phyloP scores from a whole-genome alignment of 352 stramenopile species.

The Globisporangium cylindrosporum region DNA sequence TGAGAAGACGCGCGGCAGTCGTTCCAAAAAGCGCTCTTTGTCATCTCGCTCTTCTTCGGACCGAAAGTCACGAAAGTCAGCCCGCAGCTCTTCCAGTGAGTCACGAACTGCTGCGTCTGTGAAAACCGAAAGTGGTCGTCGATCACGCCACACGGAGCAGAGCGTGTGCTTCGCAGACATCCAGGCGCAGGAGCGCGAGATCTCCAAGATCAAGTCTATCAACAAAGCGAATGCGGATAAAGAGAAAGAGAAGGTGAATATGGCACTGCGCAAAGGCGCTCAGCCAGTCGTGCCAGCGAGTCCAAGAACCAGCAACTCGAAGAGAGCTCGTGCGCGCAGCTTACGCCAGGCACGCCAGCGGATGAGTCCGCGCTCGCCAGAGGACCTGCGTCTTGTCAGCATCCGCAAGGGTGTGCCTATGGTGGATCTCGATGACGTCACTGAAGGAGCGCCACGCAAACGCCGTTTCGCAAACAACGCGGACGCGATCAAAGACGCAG shows the following conservation, averaged over 20 bases:
- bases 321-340: conserved; percentile 49
- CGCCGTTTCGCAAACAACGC: conserved; percentile 28
- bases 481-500: conserved; percentile 40
- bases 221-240: conserved; percentile 23
- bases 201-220: conserved; percentile 37
- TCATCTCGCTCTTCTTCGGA: background rate
- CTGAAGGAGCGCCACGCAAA: conserved; percentile 12
- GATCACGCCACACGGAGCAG: conserved; percentile 16
- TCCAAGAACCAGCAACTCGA: conserved; percentile 20
- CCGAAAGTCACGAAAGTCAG: background rate
- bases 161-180: conserved; percentile 47
- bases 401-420: conserved; percentile 24
- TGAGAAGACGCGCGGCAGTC: background rate
- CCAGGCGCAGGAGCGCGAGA: conserved; percentile 56
- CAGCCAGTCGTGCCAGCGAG: conserved; percentile 16
- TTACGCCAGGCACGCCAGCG: conserved; percentile 44
- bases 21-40: background rate
- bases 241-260: conserved; percentile 15
- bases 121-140: background rate
- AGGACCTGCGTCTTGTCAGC: conserved; percentile 18
- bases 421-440: conserved; percentile 22
- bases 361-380: conserved; percentile 46
- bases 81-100: conserved; percentile 11
- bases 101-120: background rate
- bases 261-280: conserved; percentile 46